Evolutionary conservation across 2,329 filamentous ascomycete species (phyloP).

Genomic region (Scopulariopsis brevicaulis): DNA sequence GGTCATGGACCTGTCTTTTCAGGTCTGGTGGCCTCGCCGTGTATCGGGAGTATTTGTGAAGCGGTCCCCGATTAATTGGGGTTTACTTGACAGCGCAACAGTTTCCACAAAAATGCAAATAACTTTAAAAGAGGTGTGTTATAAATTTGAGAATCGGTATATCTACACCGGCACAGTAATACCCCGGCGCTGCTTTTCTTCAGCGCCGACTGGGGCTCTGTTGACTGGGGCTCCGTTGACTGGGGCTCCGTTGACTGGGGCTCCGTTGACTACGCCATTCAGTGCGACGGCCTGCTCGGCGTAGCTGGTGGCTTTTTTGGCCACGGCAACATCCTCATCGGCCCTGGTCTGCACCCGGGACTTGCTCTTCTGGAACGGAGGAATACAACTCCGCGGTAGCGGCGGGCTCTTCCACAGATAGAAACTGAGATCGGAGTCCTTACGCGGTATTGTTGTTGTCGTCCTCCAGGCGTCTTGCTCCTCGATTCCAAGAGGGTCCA

Average conservation of each 20-base stretch:
- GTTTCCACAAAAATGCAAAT: background rate
- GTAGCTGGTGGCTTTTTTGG: background rate
- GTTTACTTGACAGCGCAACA: no score
- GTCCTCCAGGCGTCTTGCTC: slow-evolving; percentile 3
- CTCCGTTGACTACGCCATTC: background rate
- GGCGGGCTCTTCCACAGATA: slow-evolving; percentile 5
- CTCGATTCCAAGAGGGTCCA: slow-evolving; percentile 10
- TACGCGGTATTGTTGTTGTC: slow-evolving; percentile 5
- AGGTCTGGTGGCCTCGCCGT: no score
- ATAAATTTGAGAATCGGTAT: background rate
- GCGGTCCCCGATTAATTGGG: no score
- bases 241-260: no score
- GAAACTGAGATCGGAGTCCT: slow-evolving; percentile 6
- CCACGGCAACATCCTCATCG: background rate
- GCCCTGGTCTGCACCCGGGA: background rate
- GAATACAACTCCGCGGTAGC: slow-evolving; percentile 1
- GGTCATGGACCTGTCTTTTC: background rate
- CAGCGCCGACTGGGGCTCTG: no score
- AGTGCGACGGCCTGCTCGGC: background rate
- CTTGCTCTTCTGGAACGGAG: background rate
- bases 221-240: no score
- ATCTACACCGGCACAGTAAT: background rate
- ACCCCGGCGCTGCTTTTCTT: background rate
- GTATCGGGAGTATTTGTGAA: no score
- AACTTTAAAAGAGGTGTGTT: background rate